These are phyloP conservation scores for Cladosporium sp. DNA, from an alignment of 2,329 filamentous ascomycete species.

Conservation along the genomic window DNA sequence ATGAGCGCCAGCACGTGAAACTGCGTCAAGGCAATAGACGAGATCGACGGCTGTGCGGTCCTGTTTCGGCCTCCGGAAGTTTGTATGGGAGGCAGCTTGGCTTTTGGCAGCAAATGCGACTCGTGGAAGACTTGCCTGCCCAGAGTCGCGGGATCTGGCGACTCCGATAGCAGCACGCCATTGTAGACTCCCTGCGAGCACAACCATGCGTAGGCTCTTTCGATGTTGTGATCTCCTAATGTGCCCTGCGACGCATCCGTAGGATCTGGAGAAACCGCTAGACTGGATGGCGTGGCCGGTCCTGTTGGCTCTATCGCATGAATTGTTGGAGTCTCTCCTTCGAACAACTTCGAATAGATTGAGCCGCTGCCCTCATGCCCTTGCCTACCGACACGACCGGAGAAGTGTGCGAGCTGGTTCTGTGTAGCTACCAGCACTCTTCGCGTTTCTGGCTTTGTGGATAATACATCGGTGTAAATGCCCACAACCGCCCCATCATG, in stretches of 20 bases:
- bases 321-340: slow-evolving; percentile 70
- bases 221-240: slow-evolving; percentile 30
- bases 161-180: slow-evolving; percentile 60
- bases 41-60: slow-evolving; percentile 63
- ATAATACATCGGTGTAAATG: slow-evolving; percentile 71
- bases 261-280: slow-evolving; percentile 72
- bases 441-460: slow-evolving; percentile 62
- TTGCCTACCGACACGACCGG: slow-evolving; percentile 67
- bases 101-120: slow-evolving; percentile 68
- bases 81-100: slow-evolving; percentile 65
- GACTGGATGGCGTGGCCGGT: slow-evolving; percentile 51
- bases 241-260: slow-evolving; percentile 10
- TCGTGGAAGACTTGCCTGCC: slow-evolving; percentile 71
- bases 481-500: slow-evolving; percentile 79
- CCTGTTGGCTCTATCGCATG: slow-evolving; percentile 63
- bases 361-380: slow-evolving; percentile 73
- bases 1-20: slow-evolving; percentile 87
- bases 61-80: slow-evolving; percentile 58
- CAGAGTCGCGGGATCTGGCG: slow-evolving; percentile 56
- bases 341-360: slow-evolving; percentile 82
- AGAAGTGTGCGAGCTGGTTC: slow-evolving; percentile 70
- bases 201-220: slow-evolving; percentile 84
- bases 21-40: slow-evolving; percentile 78
- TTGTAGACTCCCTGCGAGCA: slow-evolving; percentile 80
- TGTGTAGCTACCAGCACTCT: slow-evolving; percentile 76